phyloP scores from a whole-genome alignment of 192 early-diverging fungal species.

The Rhizoclosmatium sp. region DNA sequence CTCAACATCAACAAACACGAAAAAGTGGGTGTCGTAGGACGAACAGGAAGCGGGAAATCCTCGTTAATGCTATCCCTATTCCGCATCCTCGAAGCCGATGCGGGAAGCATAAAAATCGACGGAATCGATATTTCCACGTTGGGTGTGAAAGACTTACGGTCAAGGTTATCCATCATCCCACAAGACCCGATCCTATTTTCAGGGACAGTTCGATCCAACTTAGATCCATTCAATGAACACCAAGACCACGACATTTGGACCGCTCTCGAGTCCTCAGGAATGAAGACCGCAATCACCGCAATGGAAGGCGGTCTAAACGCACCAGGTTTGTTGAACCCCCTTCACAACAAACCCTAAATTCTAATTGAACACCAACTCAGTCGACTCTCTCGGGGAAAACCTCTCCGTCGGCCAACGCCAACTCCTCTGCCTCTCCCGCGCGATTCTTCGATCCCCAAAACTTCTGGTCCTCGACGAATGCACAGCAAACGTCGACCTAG shows the following conservation, averaged over 20 bases:
- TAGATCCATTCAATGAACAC: conserved; percentile 8
- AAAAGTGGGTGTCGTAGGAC: conserved; percentile 58
- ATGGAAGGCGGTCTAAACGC: conserved; percentile 51
- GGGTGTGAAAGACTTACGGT: conserved; percentile 6
- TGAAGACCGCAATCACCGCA: conserved; percentile 37
- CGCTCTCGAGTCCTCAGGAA: conserved; percentile 59
- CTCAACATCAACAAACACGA: conserved; percentile 41
- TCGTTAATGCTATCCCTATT: conserved; percentile 61
- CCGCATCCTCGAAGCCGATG: conserved; percentile 53
- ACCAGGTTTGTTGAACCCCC: neutral
- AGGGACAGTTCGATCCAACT: conserved; percentile 41
- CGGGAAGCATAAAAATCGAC: conserved; percentile 68
- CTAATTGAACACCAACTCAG: neutral
- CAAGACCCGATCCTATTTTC: conserved; percentile 22
- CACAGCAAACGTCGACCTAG: conserved; percentile 59
- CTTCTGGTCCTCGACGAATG: conserved; percentile 51
- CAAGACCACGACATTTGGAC: conserved; percentile 69
- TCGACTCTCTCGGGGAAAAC: conserved; percentile 45
- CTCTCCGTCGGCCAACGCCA: conserved; percentile 46
- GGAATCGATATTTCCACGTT: conserved; percentile 33
- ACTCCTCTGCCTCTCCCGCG: conserved; percentile 61
- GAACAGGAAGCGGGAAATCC: conserved; percentile 59
- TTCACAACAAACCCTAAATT: too few relatives aligned
- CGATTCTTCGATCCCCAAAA: conserved; percentile 47
- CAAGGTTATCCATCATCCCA: neutral